These are phyloP conservation scores for Pseudodiploospora longispora DNA, from an alignment of 2,329 filamentous ascomycete genomes.

Conservation along the genomic window DNA sequence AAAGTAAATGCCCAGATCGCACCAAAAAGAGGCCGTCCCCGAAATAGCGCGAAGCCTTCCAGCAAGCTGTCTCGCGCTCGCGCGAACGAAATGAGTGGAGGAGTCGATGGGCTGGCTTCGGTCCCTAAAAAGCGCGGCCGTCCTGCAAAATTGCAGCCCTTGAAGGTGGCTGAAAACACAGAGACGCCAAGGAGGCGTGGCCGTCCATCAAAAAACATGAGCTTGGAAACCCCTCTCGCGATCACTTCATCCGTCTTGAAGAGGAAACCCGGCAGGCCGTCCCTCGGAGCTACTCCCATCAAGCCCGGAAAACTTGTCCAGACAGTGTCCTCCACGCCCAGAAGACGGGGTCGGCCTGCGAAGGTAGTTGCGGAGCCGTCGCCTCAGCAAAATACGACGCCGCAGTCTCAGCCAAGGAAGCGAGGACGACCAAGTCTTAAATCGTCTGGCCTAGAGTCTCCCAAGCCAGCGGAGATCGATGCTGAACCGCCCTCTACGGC, in stretches of 20 bases:
- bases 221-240: background rate
- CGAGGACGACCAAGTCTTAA: background rate
- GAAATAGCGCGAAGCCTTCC: background rate
- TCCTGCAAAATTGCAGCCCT: background rate
- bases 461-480: background rate
- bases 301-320: no score
- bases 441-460: background rate
- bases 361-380: background rate
- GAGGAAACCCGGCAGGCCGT: background rate
- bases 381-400: background rate
- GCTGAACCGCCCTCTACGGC: background rate
- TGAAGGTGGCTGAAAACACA: background rate
- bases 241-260: no score
- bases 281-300: no score
- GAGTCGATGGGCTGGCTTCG: background rate
- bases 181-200: background rate
- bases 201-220: background rate
- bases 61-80: background rate
- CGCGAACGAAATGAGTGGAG: no score
- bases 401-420: background rate
- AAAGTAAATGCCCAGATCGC: background rate
- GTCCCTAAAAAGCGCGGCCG: background rate
- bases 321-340: background rate
- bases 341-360: slow-evolving; percentile 4
- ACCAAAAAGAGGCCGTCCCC: background rate